Percentiles rank a stretch among this genome's conserved stretches.
Evolutionary conservation across 352 stramenopile species (phyloP).

Genomic region (Phytophthora sp.): DNA sequence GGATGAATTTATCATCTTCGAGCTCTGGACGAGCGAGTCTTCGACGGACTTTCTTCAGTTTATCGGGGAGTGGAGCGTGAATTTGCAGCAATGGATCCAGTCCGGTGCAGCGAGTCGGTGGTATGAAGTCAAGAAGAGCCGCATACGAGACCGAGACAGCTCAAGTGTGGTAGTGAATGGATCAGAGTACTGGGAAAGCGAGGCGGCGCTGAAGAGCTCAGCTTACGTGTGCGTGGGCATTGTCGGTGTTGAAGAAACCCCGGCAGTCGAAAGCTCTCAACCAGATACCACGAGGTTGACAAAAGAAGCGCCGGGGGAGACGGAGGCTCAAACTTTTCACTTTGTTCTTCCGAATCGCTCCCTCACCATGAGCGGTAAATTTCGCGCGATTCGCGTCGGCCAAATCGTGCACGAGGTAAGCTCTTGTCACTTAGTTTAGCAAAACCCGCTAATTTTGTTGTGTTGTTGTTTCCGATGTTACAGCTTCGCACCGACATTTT

Average conservation of each 20-base stretch:
- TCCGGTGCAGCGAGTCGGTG: conserved; percentile 18
- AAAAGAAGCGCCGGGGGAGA: not conserved
- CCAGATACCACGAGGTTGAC: not conserved
- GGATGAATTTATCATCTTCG: conserved; percentile 5
- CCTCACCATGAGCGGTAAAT: conserved; percentile 20
- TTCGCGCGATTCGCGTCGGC: conserved; percentile 38
- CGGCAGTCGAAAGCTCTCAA: not conserved
- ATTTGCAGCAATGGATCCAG: conserved; percentile 31
- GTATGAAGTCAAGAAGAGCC: conserved; percentile 16
- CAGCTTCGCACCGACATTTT: conserved; percentile 44
- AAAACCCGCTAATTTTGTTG: not conserved
- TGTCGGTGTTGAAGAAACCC: not conserved
- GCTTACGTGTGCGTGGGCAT: conserved; percentile 25
- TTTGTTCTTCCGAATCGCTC: conserved; percentile 38
- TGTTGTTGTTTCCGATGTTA: not conserved
- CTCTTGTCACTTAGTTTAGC: not conserved
- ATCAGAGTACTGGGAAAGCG: conserved; percentile 7
- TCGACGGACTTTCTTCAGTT: conserved; percentile 40
- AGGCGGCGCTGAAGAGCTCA: conserved; percentile 5
- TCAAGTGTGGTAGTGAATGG: not conserved
- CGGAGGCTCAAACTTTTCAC: too few species aligned
- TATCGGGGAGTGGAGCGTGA: conserved; percentile 24
- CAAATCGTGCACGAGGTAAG: conserved; percentile 50
- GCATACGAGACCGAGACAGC: not conserved
- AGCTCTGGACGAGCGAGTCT: conserved; percentile 19